Base-by-base conservation (phyloP, 192 early-diverging fungal species). In the Podila epigama region DNA sequence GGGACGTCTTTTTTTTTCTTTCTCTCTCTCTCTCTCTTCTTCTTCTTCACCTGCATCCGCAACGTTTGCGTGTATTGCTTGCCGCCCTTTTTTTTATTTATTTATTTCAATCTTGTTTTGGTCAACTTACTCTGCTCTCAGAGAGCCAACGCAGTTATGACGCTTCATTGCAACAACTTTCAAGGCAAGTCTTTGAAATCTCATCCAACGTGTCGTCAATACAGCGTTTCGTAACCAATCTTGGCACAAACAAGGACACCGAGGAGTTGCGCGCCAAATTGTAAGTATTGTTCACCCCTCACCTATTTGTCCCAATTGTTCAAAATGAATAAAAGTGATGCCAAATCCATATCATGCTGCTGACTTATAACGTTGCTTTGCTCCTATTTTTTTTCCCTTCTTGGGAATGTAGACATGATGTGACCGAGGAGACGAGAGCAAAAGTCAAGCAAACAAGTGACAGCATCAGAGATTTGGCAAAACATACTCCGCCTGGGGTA, bases 171-270 rank as follows among this genome's bases (percentile, higher is more conserved):
- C 91, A 92, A 35, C 83, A 87, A 58, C 85, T 94, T 12, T 96
- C 94, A 13, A 91, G 94, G 63, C 86, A 92, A 66, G 88, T 98
- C 34, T 97, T 96, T 79, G 84, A 85, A 39, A 94, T 98, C 60
- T 94, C 93, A 51, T 88, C 86, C 64, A 93, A 92, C 75, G 92
- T 95, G 31, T 92, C 92, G 11, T 88, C 87, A 64, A 95, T 97
- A 48, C 89, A 96, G 18, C 86, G 89, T 15, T 82, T 93, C 0
- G 91, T 97, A 12, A 80, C 79, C 16, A 89, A 88, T 65, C 83
- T 96, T 60, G 94, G 95, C 36, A 91, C 92, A 2, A 62, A 82
- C 39, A 88, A 89, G 62, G 95, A 98, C 68, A 92, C 92, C 12
- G 57, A 83, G 16, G 91, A 95, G 1, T 66, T 95, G 51, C 87